Evolutionary conservation across 1,284 basidiomycete genomes (phyloP).

Genomic region (Sphagnurus paluster): DNA sequence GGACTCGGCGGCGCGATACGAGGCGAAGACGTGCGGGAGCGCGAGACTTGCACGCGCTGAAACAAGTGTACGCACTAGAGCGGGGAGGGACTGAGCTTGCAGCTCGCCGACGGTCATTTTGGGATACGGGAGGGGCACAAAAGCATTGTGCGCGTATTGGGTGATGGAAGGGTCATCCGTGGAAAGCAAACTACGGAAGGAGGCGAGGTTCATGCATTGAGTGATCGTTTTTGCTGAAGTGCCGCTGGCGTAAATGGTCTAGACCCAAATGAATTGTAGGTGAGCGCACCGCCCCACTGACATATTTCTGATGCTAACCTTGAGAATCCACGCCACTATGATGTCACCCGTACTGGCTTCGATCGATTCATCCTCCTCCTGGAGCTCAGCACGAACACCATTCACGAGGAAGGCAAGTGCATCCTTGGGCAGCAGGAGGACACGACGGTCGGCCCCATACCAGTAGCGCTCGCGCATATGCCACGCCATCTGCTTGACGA

Average conservation of each 20-base stretch:
- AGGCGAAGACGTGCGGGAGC: constrained; percentile 27
- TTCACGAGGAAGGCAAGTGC: constrained; percentile 27
- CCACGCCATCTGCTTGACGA: constrained; percentile 28
- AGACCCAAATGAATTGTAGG: too few species aligned
- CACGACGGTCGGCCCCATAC: constrained; percentile 29
- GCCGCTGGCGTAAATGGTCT: constrained; percentile 33
- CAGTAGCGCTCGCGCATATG: constrained; percentile 33
- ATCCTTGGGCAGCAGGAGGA: constrained; percentile 30
- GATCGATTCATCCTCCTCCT: constrained; percentile 5
- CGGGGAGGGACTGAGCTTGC: constrained; percentile 24
- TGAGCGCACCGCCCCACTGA: too few species aligned
- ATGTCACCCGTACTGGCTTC: constrained; percentile 36
- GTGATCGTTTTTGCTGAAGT: constrained; percentile 27
- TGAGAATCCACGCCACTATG: constrained; percentile 37
- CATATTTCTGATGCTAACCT: too few species aligned
- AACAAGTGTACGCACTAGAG: constrained; percentile 28
- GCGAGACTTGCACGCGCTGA: constrained; percentile 26
- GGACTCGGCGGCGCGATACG: constrained; percentile 26
- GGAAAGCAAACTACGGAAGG: constrained; percentile 31
- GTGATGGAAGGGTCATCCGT: constrained; percentile 20
- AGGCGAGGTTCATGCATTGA: constrained; percentile 35
- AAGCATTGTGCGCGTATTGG: constrained; percentile 38
- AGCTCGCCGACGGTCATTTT: constrained; percentile 32
- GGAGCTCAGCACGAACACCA: constrained; percentile 24
- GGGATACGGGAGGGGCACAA: constrained; percentile 38